Evolutionary conservation across 2,329 filamentous ascomycete species (phyloP).

Genomic region (Elsinoe batatas): DNA sequence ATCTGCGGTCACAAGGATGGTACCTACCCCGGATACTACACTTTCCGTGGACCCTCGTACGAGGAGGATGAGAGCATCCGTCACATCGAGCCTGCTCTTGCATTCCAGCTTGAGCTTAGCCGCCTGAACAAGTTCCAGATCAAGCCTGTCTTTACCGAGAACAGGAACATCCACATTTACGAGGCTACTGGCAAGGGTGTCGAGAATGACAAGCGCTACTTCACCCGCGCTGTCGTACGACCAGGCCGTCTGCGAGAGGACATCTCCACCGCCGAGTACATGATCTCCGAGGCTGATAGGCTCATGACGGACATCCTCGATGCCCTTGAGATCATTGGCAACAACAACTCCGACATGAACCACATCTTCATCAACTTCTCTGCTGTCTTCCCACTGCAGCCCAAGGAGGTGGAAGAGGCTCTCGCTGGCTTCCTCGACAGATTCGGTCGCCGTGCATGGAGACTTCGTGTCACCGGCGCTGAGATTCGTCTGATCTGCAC

Average conservation of each 20-base stretch:
- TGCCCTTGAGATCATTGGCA: conserved; percentile 94
- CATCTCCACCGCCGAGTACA: conserved; percentile 96
- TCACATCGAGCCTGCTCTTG: conserved; percentile 90
- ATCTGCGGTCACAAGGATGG: conserved; percentile 92
- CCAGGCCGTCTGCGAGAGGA: conserved; percentile 91
- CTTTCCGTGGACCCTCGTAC: conserved; percentile 87
- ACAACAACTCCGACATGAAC: conserved; percentile 98
- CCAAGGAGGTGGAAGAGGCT: conserved; percentile 81
- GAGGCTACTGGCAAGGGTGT: conserved; percentile 91
- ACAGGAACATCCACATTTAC: conserved; percentile 98
- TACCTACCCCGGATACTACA: conserved; percentile 93
- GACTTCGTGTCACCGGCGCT: conserved; percentile 89
- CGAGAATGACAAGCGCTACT: conserved; percentile 96
- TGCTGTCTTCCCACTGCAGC: conserved; percentile 85
- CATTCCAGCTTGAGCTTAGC: conserved; percentile 95
- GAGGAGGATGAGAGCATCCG: conserved; percentile 90
- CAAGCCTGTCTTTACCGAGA: conserved; percentile 96
- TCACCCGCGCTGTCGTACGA: conserved; percentile 89
- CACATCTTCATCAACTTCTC: conserved; percentile 99
- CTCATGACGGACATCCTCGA: conserved; percentile 97
- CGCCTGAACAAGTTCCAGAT: conserved; percentile 96
- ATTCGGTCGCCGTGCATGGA: conserved; percentile 90
- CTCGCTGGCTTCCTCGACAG: conserved; percentile 92
- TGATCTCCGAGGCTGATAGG: conserved; percentile 93
- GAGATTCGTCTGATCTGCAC: conserved; percentile 99